Evolutionary conservation across 768 basidiomycete species (phyloP).

Genomic region (Ephemerocybe angulata): DNA sequence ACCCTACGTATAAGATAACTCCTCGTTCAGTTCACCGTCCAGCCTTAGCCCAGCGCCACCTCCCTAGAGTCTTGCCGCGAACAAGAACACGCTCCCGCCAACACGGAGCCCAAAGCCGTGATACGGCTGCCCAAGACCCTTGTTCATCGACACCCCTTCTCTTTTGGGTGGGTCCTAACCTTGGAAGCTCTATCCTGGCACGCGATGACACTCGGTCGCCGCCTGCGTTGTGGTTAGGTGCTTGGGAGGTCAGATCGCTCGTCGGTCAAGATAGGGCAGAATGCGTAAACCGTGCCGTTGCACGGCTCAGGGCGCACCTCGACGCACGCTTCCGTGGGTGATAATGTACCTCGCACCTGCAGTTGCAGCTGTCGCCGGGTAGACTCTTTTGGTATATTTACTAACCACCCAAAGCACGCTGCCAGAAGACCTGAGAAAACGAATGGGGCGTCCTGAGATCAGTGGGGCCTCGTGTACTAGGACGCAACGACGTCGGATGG

Average conservation of each 20-base stretch:
- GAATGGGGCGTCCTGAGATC: conserved; percentile 81
- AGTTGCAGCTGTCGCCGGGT: conserved; percentile 85
- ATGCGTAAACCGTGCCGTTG: conserved; percentile 84
- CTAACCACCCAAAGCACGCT: conserved; percentile 65
- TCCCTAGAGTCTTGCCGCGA: conserved; percentile 59
- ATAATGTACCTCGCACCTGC: conserved; percentile 72
- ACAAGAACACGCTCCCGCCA: conserved; percentile 70
- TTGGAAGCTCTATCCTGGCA: conserved; percentile 23
- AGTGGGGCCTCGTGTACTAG: conserved; percentile 50
- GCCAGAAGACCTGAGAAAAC: conserved; percentile 72
- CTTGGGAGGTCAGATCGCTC: conserved; percentile 85
- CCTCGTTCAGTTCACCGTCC: conserved; percentile 69
- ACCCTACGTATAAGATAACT: conserved; percentile 1
- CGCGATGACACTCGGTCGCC: conserved; percentile 18
- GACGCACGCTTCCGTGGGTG: conserved; percentile 74
- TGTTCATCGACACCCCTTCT: conserved; percentile 58
- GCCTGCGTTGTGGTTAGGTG: conserved; percentile 34
- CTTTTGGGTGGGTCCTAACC: conserved; percentile 34
- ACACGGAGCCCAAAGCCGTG: conserved; percentile 79
- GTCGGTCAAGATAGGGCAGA: conserved; percentile 93
- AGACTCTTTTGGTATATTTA: conserved; percentile 92
- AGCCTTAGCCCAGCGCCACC: conserved; percentile 68
- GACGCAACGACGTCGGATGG: conserved; percentile 72
- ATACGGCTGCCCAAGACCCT: conserved; percentile 83
- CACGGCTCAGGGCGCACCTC: conserved; percentile 86